Percentiles rank a stretch among this genome's conserved stretches.
These are phyloP conservation scores for Thelonectria olida DNA, from an alignment of 2,329 filamentous ascomycete genomes.

Conservation along the genomic window DNA sequence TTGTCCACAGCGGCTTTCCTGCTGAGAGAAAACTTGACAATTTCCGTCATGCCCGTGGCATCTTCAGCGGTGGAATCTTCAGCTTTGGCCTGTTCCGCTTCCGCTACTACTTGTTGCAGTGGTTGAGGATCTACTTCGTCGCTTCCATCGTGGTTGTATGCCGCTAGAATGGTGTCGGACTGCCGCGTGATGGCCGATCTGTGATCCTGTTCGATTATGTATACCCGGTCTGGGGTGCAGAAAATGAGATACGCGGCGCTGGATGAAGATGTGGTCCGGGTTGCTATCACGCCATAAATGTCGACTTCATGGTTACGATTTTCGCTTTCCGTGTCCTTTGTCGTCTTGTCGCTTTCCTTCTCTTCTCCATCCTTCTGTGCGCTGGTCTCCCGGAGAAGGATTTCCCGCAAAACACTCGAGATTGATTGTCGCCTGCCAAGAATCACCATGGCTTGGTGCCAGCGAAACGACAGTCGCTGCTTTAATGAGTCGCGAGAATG, in stretches of 20 bases:
- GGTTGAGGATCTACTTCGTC: constrained; percentile 34
- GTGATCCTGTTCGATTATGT: constrained; percentile 42
- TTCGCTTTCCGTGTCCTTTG: neutral
- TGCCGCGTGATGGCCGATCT: constrained; percentile 26
- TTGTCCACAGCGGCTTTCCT: constrained; percentile 34
- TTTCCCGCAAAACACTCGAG: constrained; percentile 37
- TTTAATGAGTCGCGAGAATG: constrained; percentile 36
- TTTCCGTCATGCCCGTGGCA: constrained; percentile 34
- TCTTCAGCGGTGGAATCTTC: neutral
- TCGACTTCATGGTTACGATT: neutral
- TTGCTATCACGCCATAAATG: constrained; percentile 24
- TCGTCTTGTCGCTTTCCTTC: neutral
- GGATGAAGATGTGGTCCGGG: constrained; percentile 29
- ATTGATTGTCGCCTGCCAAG: constrained; percentile 36
- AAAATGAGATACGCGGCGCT: constrained; percentile 45
- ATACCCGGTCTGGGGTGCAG: constrained; percentile 35
- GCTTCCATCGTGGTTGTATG: constrained; percentile 40
- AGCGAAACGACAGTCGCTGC: constrained; percentile 35
- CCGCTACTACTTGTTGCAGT: constrained; percentile 2
- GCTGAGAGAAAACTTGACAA: constrained; percentile 34
- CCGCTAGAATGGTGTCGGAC: constrained; percentile 35
- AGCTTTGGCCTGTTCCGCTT: neutral
- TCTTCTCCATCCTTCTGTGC: fast-evolving
- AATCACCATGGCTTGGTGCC: constrained; percentile 41
- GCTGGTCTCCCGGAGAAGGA: constrained; percentile 24